Base-by-base conservation (phyloP, 352 stramenopile species). In the Globisporangium camurandrum region DNA sequence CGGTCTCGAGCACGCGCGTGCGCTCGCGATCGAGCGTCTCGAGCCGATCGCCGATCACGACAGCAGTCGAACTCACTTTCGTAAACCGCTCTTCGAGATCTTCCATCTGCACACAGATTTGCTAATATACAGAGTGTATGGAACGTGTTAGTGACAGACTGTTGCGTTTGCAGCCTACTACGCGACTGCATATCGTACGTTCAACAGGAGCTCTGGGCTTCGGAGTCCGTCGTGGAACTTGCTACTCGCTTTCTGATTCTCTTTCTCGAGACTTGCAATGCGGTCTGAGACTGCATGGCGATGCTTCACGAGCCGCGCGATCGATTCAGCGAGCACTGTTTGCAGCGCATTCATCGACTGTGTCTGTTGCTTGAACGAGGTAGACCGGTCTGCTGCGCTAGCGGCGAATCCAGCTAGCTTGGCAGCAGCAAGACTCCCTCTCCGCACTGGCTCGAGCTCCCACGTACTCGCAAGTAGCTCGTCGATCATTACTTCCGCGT, bases 21-120 rank as follows among this genome's bases (percentile, higher is more conserved):
- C 77, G 61, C 39, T 92, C 80, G 12, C 69, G 65, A 49, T 92
- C 77, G 39, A 92, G 60, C 14, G 62, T 69, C 17, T 75, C 66
- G 9, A 92, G 51, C n/a, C 64, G 65, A 45, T 89, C 77, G 27
- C 80, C 80, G 38, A 92, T 85, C 10, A 80, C 59, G 19, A 92
- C 69, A 8, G 80, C 80, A 0, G 80, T 82, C n/a, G 78, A 86
- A 45, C 80, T 92, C 49, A 92, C 77, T 68, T 92, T 92, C 17
- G 77, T 85, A 53, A 92, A 92, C 38, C 80, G 75, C 58, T 92
- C 78, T 59, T 92, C 80, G 24, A 92, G 54, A 46, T 89, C 80
- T 47, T 89, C 80, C 75, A 92, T 86, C 51, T 88, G 74, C 17
- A 59, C 61, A 51, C 74, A 87, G 26, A 91, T 84, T 48, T 82